A percentile compares a stretch with the other conserved stretches of the same genome.
Conservation (phyloP, 306 rosid genomes). For the Vigna angularis region DNA sequence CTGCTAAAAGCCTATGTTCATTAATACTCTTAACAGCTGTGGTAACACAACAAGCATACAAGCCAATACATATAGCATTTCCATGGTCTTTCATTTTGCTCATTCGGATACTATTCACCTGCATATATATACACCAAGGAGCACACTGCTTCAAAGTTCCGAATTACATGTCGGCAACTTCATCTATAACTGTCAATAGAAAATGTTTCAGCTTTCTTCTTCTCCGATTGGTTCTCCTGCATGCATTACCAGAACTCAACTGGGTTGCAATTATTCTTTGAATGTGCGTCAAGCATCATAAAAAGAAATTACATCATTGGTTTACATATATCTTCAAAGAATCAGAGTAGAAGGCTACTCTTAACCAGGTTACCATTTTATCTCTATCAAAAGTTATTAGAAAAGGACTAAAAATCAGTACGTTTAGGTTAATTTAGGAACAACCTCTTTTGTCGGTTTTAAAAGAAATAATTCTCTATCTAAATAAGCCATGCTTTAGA, state of each 20-base stretch:
- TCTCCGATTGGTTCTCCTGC: constrained; percentile 73
- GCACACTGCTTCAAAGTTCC: constrained; percentile 24
- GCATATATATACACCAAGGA: background rate
- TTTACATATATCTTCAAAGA: constrained; percentile 14
- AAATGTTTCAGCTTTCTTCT: constrained; percentile 75
- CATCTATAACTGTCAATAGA: constrained; percentile 46
- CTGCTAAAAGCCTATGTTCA: constrained; percentile 5
- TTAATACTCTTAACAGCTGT: background rate
- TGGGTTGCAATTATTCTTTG: constrained; percentile 11
- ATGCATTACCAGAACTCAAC: constrained; percentile 37
- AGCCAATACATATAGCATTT: constrained; percentile 19
- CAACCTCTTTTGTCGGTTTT: background rate
- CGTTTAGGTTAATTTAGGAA: background rate
- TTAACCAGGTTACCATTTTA: constrained; percentile 22
- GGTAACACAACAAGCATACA: constrained; percentile 29
- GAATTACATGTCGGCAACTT: constrained; percentile 34
- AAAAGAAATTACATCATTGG: background rate
- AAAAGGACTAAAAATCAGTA: constrained; percentile 11
- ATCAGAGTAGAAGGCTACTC: background rate
- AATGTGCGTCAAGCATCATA: background rate
- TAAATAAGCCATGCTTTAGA: background rate
- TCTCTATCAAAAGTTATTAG: background rate
- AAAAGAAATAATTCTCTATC: background rate
- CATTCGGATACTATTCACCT: constrained; percentile 33
- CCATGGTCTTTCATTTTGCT: constrained; percentile 19